These are phyloP conservation scores for Rhododendron ovatum DNA, from an alignment of 148 eudicot species.

Conservation along the genomic window DNA sequence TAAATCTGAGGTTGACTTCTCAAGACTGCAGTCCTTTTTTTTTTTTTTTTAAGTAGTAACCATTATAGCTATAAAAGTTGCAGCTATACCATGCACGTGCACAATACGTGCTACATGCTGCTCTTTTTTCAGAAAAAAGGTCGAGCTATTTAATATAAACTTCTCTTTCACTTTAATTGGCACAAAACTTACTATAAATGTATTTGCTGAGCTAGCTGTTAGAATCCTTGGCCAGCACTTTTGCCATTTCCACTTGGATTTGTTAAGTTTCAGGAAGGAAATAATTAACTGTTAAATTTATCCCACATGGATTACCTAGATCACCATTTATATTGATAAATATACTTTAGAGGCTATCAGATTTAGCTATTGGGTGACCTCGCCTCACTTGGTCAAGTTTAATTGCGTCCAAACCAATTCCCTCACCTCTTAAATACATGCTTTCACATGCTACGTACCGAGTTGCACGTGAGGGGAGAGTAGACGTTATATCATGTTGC, in stretches of 20 bases:
- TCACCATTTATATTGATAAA: neutral
- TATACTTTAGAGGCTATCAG: neutral
- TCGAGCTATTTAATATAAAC: neutral
- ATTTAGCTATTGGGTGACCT: neutral
- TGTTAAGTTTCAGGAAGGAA: neutral
- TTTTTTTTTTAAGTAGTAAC: too few relatives aligned
- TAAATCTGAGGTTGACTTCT: constrained; percentile 1
- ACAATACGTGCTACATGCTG: neutral
- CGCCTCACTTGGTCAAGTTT: neutral
- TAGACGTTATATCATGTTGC: neutral
- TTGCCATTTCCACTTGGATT: neutral
- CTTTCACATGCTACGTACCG: neutral
- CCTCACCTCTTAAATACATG: neutral
- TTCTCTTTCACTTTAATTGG: neutral
- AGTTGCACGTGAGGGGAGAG: neutral
- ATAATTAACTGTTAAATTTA: neutral
- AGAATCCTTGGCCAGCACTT: neutral
- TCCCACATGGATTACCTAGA: neutral
- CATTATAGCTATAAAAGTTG: neutral
- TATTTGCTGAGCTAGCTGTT: neutral
- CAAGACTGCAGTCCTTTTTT: neutral
- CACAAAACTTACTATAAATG: neutral
- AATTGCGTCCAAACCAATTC: neutral
- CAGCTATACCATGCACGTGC: neutral
- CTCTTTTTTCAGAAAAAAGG: neutral